Base-by-base conservation (phyloP, 2,329 filamentous ascomycete species). In the Seiridium unicorne region DNA sequence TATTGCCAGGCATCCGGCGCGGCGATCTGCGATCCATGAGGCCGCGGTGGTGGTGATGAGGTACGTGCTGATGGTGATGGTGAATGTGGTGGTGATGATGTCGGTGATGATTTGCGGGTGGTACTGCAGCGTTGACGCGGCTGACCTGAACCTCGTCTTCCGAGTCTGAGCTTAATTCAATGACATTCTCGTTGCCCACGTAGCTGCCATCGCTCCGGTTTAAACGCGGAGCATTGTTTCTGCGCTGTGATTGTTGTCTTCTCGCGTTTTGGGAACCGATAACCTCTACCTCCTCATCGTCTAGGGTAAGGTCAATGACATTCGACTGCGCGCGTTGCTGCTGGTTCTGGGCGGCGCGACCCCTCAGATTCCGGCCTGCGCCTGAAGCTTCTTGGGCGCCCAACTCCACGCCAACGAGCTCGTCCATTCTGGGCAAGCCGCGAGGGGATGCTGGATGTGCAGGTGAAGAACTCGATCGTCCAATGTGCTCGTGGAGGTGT, bases 161-260 rank as follows among this genome's bases (percentile, higher is more conserved):
- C 5, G 68, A 68, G 57, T 73, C 70, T 0, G 69, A 72, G 46
- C 67, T 64, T 11, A 72, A 63, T 31, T 70, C 57, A 49, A 73
- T 73, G 18, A 58, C 55, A 38, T 32, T 61, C 62, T 58, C 58
- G 42, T 57, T 42, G 18, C 55, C 55, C 36, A 71, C 62, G 61
- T 72, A 71, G 48, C 63, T 68, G 36, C 65, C 66, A 57, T 73
- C 70, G 51, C 68, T 72, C 13, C 71, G 66, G 26, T 68, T 65
- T 8, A 72, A 46, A 40, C 66, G 65, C 1, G 70, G 71, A 13
- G 69, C 68, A 36, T 44, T 57, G 38, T 55, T 49, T 7, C 58
- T 40, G 35, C 59, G 54, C 9, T 58, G 54, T 9, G 61, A 60
- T 51, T 62, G 61, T 48, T 59, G 44, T 36, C 61, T 51, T 18